Evolutionary conservation across 352 stramenopile species (phyloP), one percentile per base, ranked within the genome.

Genomic region (Phytophthora kernoviae): DNA sequence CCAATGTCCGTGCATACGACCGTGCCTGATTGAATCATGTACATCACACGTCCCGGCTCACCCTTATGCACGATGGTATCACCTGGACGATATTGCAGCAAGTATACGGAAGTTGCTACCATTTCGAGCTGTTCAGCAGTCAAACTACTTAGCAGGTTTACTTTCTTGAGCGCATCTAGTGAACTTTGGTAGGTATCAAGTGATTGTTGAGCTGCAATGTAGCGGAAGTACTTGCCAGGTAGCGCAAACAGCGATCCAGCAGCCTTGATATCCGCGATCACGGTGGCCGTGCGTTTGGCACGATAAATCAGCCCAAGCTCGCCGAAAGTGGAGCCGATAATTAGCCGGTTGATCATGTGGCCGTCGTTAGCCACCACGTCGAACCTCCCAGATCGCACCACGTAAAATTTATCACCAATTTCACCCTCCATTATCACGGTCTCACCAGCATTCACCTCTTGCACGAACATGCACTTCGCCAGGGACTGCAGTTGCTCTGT

Each of bases 31-130:
- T 92, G 73, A 22, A 96, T 86, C 69, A 96, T 93, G 69, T 94
- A 96, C 54, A 96, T 72, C 4, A 86, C 79, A 32, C 83, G 75
- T 1, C 84, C 82, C 12, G 63, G 63, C 43, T 94, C 87, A 8
- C 86, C 87, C 36, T 95, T 90, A 50, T 79, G 72, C 15, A 96
- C 75, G 47, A 96, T 93, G 8, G 88, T 75, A 37, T 88, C 79
- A 0, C 80, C 82, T 33, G 59, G 62, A 24, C 54, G 75, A 32
- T 82, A 88, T 22, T 84, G 70, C 0, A 88, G 46, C 32, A 62
- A 63, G 27, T 83, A 68, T 18, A 84, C 73, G 0, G 73, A 79
- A 26, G 70, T 59, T 22, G 75, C 73, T 8, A 85, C 73, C 22
- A 73, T 34, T 5, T 72, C 51, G 20, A 88, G 58, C 45, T 88